These are phyloP conservation scores for Botrytis sinoallii DNA, from an alignment of 2,329 filamentous ascomycete genomes.

Conservation along the genomic window DNA sequence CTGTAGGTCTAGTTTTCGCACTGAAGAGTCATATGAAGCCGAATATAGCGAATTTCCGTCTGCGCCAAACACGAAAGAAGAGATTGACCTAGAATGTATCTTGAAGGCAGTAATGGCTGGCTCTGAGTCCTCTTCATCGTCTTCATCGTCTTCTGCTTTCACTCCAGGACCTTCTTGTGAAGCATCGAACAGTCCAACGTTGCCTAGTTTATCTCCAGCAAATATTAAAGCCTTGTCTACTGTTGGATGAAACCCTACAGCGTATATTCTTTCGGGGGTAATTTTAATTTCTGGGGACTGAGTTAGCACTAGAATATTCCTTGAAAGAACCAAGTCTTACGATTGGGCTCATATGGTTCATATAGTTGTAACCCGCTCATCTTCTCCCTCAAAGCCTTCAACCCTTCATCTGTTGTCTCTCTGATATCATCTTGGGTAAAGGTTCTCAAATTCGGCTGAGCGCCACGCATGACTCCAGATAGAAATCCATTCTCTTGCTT, in stretches of 20 bases:
- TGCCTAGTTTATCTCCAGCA: constrained; percentile 90
- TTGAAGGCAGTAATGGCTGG: constrained; percentile 89
- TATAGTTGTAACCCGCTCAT: constrained; percentile 79
- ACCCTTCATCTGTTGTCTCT: constrained; percentile 71
- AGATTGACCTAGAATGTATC: constrained; percentile 83
- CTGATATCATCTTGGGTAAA: constrained; percentile 83
- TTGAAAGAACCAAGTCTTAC: constrained; percentile 44
- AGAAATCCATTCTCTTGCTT: constrained; percentile 65
- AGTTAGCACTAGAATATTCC: constrained; percentile 12
- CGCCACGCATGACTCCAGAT: constrained; percentile 61
- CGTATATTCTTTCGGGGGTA: constrained; percentile 81
- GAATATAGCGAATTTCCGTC: constrained; percentile 77
- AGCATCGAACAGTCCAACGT: constrained; percentile 86
- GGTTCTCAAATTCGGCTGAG: constrained; percentile 77
- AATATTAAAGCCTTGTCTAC: constrained; percentile 84
- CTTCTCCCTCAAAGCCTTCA: constrained; percentile 69
- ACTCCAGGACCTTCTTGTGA: constrained; percentile 61
- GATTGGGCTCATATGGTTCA: constrained; percentile 77
- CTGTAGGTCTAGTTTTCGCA: constrained; percentile 79
- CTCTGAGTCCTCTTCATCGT: constrained; percentile 66
- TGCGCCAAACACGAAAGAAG: constrained; percentile 72
- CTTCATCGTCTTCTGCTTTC: constrained; percentile 60
- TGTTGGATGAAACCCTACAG: constrained; percentile 84
- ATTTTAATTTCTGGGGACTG: constrained; percentile 73
- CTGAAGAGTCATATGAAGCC: constrained; percentile 88